phyloP scores from a whole-genome alignment of 106 monocot genomes.

The Platanthera zijinensis region DNA sequence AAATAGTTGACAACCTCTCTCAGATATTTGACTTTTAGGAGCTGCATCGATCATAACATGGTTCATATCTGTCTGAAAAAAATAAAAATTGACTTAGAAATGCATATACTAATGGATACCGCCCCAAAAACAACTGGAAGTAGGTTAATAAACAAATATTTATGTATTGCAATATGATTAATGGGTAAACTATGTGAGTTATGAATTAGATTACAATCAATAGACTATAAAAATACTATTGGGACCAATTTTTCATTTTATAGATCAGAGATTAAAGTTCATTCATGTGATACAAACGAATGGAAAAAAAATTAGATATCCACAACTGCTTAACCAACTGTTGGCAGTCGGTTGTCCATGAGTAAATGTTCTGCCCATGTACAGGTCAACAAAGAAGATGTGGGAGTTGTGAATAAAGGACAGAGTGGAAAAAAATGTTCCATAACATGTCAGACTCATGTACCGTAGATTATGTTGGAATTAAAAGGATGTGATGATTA shows the following conservation, averaged over 20 bases:
- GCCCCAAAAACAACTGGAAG: neutral
- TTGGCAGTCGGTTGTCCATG: neutral
- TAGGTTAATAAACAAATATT: neutral
- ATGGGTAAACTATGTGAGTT: neutral
- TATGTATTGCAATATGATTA: neutral
- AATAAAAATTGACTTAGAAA: neutral
- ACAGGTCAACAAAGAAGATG: too few species aligned
- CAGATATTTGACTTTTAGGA: constrained; percentile 4
- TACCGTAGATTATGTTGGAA: too few species aligned
- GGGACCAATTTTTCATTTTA: neutral
- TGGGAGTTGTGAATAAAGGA: too few species aligned
- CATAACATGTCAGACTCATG: too few species aligned
- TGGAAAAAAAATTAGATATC: neutral
- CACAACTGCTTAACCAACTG: neutral
- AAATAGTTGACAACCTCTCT: constrained; percentile 28
- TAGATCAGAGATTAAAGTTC: neutral
- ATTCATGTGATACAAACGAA: neutral
- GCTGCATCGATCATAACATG: constrained; percentile 9
- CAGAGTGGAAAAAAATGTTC: too few species aligned
- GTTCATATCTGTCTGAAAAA: constrained; percentile 23
- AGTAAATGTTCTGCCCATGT: neutral
- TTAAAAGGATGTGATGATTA: too few species aligned
- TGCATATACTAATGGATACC: neutral
- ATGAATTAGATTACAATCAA: neutral
- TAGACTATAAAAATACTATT: neutral